phyloP scores from a whole-genome alignment of 106 monocot genomes.

The Dendrobium officinale region DNA sequence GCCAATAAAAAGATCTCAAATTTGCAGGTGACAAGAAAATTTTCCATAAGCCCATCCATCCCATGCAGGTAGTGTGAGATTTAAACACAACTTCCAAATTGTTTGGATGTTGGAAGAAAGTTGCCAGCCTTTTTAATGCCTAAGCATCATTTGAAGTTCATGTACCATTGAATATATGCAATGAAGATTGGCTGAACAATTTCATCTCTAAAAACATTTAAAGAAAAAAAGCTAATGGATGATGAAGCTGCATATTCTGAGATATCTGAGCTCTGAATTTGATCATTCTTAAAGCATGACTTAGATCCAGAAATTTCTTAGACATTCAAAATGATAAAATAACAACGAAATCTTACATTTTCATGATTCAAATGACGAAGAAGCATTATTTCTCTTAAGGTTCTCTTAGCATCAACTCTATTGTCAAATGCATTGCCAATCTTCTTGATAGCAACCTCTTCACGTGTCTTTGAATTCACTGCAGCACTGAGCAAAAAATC shows the following conservation, averaged over 20 bases:
- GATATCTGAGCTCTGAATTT: neutral
- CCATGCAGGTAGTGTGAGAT: neutral
- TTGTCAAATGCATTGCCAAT: conserved; percentile 76
- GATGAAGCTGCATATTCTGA: neutral
- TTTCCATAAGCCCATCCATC: neutral
- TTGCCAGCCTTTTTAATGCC: neutral
- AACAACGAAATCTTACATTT: conserved; percentile 21
- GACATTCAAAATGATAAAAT: neutral
- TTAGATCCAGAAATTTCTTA: neutral
- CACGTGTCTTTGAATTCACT: conserved; percentile 55
- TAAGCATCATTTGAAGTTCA: neutral
- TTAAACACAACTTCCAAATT: neutral
- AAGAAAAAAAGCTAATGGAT: neutral
- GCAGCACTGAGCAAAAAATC: conserved; percentile 40
- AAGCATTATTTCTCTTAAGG: conserved; percentile 75
- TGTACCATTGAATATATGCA: neutral
- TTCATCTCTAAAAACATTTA: neutral
- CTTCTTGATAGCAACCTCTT: conserved; percentile 82
- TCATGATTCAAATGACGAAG: conserved; percentile 65
- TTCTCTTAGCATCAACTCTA: conserved; percentile 66
- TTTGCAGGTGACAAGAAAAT: neutral
- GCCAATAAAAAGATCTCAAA: neutral
- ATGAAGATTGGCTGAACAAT: neutral
- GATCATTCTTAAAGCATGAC: neutral
- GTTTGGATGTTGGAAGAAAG: neutral